Evolutionary conservation across 2,329 filamentous ascomycete genomes (phyloP).

Genomic region (Colletotrichum karsti): DNA sequence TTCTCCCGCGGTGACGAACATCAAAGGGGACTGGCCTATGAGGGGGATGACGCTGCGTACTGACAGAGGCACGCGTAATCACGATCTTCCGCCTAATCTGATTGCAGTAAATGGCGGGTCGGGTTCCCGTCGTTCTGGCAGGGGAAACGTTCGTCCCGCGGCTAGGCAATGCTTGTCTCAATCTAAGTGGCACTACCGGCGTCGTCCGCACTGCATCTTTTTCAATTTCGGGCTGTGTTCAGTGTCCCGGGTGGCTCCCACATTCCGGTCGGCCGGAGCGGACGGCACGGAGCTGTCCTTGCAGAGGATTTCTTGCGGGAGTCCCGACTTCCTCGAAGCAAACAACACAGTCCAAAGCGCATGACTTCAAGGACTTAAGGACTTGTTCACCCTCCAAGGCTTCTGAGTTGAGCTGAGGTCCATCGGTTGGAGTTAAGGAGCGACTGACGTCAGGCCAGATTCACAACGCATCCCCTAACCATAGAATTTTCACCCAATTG

Average conservation of each 20-base stretch:
- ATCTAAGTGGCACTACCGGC: background rate
- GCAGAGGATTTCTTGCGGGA: background rate
- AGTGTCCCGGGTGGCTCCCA: slow-evolving; percentile 1
- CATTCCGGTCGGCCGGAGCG: background rate
- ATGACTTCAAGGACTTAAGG: too few relatives aligned
- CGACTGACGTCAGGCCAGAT: too few relatives aligned
- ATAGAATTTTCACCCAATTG: too few relatives aligned
- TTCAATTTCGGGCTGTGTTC: background rate
- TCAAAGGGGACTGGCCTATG: background rate
- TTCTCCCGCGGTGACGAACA: background rate
- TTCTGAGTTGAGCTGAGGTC: too few relatives aligned
- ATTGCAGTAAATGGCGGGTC: background rate
- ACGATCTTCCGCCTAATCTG: background rate
- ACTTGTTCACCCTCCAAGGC: too few relatives aligned
- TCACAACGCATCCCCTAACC: too few relatives aligned
- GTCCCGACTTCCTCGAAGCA: background rate
- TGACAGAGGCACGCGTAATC: slow-evolving; percentile 16
- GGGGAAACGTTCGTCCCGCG: background rate
- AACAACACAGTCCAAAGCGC: too few relatives aligned
- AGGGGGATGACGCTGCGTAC: background rate
- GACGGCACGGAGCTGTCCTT: background rate
- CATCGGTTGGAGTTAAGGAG: too few relatives aligned
- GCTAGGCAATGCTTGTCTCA: slow-evolving; percentile 10
- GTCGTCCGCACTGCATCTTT: background rate
- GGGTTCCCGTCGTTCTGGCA: background rate